Evolutionary conservation across 352 stramenopile species (phyloP), one percentile per base, ranked within the genome.

Genomic region (Globisporangium sylvaticum): DNA sequence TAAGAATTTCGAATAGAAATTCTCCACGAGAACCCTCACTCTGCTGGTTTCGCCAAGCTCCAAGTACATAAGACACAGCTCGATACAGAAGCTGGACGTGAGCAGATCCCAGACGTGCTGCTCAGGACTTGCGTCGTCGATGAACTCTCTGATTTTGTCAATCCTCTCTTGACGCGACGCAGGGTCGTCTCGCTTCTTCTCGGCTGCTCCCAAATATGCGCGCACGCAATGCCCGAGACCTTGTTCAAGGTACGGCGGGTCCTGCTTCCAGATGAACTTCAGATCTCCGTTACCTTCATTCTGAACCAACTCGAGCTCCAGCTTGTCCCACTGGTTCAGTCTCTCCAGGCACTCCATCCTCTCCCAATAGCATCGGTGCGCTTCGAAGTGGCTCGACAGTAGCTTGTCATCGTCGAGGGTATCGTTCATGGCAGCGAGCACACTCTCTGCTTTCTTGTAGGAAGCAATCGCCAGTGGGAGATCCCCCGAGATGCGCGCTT

Each of bases 301-400:
- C 37, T 68, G 60, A 25, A 57, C 22, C 14, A 93, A 68, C 42
- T 91, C 87, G 15, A 67, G 58, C 10, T 78, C 67, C 4, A 95
- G 68, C 31, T 81, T 70, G 18, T 88, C 76, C 87, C 87, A 95
- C 52, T 80, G 79, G 61, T 93, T 93, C 7, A 95, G 67, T 24
- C 60, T 77, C 46, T 89, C 84, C 22, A 93, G 66, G 32, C 87
- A 95, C 2, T 69, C 74, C 25, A 87, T 67, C 10, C 81, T 70
- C 60, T 95, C 79, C 81, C 83, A 93, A 25, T 75, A 77, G 63
- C 83, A 91, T 42, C 87, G 72, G 48, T 72, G 76, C 8, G 76
- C 66, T 70, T 90, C 81, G n/a, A 77, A 78, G 14, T 80, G 70
- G 15, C 53, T 65, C 0, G 69, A 66, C 14, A 82, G 27, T 3